phyloP scores from a whole-genome alignment of 2,329 filamentous ascomycete genomes.

The Diaporthe citrichinensis region DNA sequence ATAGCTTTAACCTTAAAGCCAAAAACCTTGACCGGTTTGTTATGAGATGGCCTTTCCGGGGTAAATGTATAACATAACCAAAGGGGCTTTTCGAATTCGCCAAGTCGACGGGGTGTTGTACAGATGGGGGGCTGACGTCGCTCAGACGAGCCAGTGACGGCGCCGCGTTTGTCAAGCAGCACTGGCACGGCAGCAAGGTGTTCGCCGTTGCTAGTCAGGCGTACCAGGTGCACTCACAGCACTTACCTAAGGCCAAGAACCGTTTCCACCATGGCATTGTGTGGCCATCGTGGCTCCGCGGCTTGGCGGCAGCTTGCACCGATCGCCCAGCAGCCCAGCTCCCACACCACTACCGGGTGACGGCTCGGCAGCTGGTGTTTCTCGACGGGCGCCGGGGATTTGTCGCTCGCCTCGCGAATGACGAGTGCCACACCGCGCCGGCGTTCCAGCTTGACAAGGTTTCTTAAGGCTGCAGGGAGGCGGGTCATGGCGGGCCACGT shows the following conservation, averaged over 20 bases:
- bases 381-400: not conserved
- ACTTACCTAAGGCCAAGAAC: slow-evolving; percentile 29
- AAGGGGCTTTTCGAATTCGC: not conserved
- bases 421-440: slow-evolving; percentile 26
- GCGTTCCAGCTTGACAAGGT: slow-evolving; percentile 31
- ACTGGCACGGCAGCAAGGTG: not conserved
- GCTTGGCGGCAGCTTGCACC: slow-evolving; percentile 23
- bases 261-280: slow-evolving; percentile 7
- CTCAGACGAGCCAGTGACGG: slow-evolving; percentile 4
- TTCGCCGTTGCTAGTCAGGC: slow-evolving; percentile 22
- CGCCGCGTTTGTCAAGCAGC: not conserved
- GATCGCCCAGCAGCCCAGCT: not conserved
- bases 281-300: slow-evolving; percentile 28
- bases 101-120: slow-evolving; percentile 6
- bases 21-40: slow-evolving; percentile 7
- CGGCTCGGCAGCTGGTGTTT: slow-evolving; percentile 24
- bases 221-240: slow-evolving; percentile 8
- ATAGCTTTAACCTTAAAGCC: slow-evolving; percentile 26
- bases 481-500: slow-evolving; percentile 20
- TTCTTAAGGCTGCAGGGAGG: slow-evolving; percentile 28
- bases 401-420: slow-evolving; percentile 2
- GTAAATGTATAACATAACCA: slow-evolving; percentile 3
- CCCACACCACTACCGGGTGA: not conserved
- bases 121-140: slow-evolving; percentile 23
- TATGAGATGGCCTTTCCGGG: slow-evolving; percentile 4